Evolutionary conservation across 805 yeast genomes (phyloP).

Genomic region (Debaryomyces prosopidis): DNA sequence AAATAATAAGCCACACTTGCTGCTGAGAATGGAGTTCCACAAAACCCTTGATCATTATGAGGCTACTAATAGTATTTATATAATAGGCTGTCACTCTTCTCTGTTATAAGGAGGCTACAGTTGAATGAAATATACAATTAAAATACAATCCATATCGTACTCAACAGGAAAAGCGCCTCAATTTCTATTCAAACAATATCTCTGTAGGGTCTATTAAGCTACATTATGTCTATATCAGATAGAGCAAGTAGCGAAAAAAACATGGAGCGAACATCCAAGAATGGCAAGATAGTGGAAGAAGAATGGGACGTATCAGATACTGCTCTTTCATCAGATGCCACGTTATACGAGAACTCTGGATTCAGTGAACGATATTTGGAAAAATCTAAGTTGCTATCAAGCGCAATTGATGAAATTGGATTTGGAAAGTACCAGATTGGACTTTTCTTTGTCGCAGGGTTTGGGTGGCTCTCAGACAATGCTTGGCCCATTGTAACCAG

Average conservation of each 20-base stretch:
- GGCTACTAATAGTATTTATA: no score
- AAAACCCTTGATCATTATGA: no score
- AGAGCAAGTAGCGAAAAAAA: background rate
- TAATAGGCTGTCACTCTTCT: no score
- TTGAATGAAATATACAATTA: no score
- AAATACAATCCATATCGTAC: no score
- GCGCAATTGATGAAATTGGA: conserved; percentile 37
- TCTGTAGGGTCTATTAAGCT: background rate
- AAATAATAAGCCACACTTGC: no score
- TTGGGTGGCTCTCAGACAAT: conserved; percentile 55
- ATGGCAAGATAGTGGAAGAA: background rate
- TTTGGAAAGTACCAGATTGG: conserved; percentile 49
- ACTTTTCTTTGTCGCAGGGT: conserved; percentile 55
- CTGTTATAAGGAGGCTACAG: no score
- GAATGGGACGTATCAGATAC: background rate
- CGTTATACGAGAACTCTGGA: conserved; percentile 6
- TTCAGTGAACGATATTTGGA: conserved; percentile 19
- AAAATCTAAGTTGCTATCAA: conserved; percentile 20
- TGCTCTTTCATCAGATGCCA: background rate
- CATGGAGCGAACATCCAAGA: background rate
- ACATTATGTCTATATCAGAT: background rate
- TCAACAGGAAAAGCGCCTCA: no score
- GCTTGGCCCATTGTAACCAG: conserved; percentile 41
- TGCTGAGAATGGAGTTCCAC: no score
- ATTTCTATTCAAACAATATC: no score